Conservation (phyloP, 805 yeast species). For the Candida rishiriensis region DNA sequence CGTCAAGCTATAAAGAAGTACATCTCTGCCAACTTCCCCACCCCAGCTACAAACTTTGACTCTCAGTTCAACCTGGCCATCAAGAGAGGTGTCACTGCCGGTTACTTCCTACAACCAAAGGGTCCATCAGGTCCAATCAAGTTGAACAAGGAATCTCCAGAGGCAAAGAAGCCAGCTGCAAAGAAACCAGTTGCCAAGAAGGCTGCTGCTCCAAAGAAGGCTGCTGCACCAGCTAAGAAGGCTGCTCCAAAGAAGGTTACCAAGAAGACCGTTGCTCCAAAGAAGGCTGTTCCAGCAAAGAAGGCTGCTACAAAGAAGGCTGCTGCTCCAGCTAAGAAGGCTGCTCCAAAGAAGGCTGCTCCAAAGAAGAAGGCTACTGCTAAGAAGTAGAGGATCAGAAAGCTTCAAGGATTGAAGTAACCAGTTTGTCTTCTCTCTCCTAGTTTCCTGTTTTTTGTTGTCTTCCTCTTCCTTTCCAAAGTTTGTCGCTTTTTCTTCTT, state of each 20-base stretch:
- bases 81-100: conserved; percentile 75
- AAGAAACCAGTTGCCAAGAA: conserved; percentile 28
- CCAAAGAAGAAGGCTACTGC: conserved; percentile 14
- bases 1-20: conserved; percentile 88
- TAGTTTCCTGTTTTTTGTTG: no score
- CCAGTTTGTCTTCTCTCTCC: no score
- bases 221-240: conserved; percentile 27
- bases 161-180: conserved; percentile 26
- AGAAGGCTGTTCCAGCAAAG: conserved; percentile 28
- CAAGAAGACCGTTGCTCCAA: conserved; percentile 16
- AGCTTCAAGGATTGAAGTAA: conserved; percentile 18
- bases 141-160: conserved; percentile 41
- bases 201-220: conserved; percentile 26
- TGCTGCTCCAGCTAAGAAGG: conserved; percentile 26
- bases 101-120: conserved; percentile 77
- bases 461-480: no score
- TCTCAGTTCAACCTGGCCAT: conserved; percentile 71
- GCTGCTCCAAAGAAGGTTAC: conserved; percentile 26
- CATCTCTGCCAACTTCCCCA: conserved; percentile 58
- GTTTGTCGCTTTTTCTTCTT: no score
- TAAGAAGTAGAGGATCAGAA: conserved; percentile 27
- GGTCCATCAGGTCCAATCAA: conserved; percentile 88
- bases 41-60: conserved; percentile 64
- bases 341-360: conserved; percentile 26
- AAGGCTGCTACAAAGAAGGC: conserved; percentile 23